Base-by-base conservation (phyloP, 148 eudicot species). In the Cornus suecica region DNA sequence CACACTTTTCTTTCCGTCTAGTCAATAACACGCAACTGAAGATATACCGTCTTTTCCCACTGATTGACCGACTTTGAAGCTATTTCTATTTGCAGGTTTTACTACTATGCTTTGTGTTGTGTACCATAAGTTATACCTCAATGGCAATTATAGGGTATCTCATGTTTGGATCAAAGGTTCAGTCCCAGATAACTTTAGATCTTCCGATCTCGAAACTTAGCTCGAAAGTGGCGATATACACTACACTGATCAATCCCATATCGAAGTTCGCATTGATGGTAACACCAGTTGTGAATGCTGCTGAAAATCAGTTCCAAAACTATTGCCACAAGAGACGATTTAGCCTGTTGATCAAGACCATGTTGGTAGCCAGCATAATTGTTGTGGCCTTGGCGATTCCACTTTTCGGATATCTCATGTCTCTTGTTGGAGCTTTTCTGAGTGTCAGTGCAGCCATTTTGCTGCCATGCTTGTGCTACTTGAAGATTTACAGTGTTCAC, bases 211-310 rank as follows among this genome's bases (percentile, higher is more conserved):
- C 74, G 0, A 84, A 74, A 28, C 10, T 84, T 0, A 77, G 83
- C 67, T 83, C 87, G 10, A 78, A 69, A 58, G 72, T 86, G 15
- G 87, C 91, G 5, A 88, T 86, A 29, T 82, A 80, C 83, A 88
- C 84, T 9, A 82, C 86, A 10, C 79, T 86, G 37, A 74, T 88
- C 3, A 86, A 72, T 68, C 91, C 91, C 2, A 74, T 86, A 54
- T 73, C 91, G 4, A 88, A 86, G 37, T 88, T 84, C 61, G 89
- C 89, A 4, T 41, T 88, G 51, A 80, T 86, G 84, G 52, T 86
- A 9, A 73, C 79, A 22, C 87, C 87, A 25, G 69, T 82, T 0
- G 80, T 75, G 1, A 69, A 27, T 31, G 67, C 84, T 10, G 79
- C 81, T 29, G 89, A 88, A 27, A 73, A 48, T 60, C 42, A 76